These are phyloP conservation scores for Ustilago cynodontis DNA, from an alignment of 1,284 basidiomycete genomes.

Conservation along the genomic window DNA sequence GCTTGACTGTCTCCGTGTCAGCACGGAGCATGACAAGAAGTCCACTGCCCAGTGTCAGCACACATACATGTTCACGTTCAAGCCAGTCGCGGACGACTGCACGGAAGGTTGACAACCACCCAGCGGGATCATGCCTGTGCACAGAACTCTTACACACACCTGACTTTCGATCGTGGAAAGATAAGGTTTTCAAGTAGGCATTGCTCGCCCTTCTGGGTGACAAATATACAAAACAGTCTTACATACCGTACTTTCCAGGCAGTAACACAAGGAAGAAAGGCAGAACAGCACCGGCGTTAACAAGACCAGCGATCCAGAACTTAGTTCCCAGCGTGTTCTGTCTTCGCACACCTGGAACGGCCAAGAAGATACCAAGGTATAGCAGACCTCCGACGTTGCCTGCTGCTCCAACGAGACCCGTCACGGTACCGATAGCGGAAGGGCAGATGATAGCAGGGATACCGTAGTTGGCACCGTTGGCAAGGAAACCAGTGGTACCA, in stretches of 20 bases:
- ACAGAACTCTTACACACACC: too few relatives aligned
- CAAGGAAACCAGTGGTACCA: conserved; percentile 59
- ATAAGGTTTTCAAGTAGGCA: too few relatives aligned
- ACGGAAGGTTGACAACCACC: too few relatives aligned
- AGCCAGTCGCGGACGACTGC: too few relatives aligned
- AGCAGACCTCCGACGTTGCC: conserved; percentile 62
- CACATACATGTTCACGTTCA: background rate
- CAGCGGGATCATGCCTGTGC: too few relatives aligned
- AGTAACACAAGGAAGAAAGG: conserved; percentile 54
- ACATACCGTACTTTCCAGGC: conserved; percentile 40
- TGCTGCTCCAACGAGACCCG: conserved; percentile 56
- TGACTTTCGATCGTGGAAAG: too few relatives aligned
- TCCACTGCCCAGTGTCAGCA: too few relatives aligned
- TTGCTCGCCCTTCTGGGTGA: too few relatives aligned
- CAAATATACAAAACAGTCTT: background rate
- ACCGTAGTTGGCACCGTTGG: conserved; percentile 62
- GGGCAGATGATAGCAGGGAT: conserved; percentile 59
- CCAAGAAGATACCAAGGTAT: conserved; percentile 57
- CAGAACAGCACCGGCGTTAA: conserved; percentile 57
- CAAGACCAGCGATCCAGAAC: conserved; percentile 63
- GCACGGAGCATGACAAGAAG: too few relatives aligned
- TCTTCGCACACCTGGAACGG: conserved; percentile 46
- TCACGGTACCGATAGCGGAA: conserved; percentile 58
- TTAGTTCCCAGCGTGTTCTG: conserved; percentile 55
- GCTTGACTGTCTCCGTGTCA: too few relatives aligned